These are phyloP conservation scores for Trichoderma endophyticum DNA, from an alignment of 2,329 filamentous ascomycete species.

Conservation along the genomic window DNA sequence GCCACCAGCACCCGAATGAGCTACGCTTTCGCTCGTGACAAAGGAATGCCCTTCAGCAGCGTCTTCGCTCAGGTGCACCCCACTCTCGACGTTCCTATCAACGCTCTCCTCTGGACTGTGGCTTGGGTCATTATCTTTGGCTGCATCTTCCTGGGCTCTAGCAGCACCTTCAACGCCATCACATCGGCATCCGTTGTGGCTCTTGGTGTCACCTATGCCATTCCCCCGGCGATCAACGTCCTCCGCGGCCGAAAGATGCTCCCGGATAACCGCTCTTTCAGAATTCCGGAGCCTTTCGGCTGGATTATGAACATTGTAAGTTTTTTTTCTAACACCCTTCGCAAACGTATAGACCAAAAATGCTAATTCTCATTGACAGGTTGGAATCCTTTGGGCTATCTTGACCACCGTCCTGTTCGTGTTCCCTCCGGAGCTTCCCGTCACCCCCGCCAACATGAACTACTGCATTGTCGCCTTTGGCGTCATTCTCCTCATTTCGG, in stretches of 20 bases:
- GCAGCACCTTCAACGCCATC: slow-evolving; percentile 68
- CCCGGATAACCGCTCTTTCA: slow-evolving; percentile 46
- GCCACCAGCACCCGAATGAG: slow-evolving; percentile 65
- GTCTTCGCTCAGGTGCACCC: slow-evolving; percentile 62
- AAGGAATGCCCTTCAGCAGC: slow-evolving; percentile 62
- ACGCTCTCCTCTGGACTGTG: slow-evolving; percentile 61
- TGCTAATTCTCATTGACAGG: slow-evolving; percentile 15
- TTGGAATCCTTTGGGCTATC: slow-evolving; percentile 61
- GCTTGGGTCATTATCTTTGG: slow-evolving; percentile 65
- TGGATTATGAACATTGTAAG: slow-evolving; percentile 36
- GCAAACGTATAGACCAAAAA: not conserved
- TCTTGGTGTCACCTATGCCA: slow-evolving; percentile 70
- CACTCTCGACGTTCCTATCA: slow-evolving; percentile 61
- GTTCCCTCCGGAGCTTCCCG: slow-evolving; percentile 66
- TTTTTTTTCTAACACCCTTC: not conserved
- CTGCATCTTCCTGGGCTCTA: slow-evolving; percentile 65
- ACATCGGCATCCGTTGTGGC: slow-evolving; percentile 70
- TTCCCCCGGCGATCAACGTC: slow-evolving; percentile 68
- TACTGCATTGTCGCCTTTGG: slow-evolving; percentile 49
- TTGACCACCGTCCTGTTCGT: slow-evolving; percentile 74
- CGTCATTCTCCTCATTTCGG: slow-evolving; percentile 44
- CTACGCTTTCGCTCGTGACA: slow-evolving; percentile 63
- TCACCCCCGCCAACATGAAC: slow-evolving; percentile 67
- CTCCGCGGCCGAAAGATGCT: slow-evolving; percentile 64
- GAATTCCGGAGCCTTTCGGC: slow-evolving; percentile 34